Percentiles rank a stretch among this genome's conserved stretches.
phyloP scores from a whole-genome alignment of 192 early-diverging fungal genomes.

The Funneliformis geosporum region DNA sequence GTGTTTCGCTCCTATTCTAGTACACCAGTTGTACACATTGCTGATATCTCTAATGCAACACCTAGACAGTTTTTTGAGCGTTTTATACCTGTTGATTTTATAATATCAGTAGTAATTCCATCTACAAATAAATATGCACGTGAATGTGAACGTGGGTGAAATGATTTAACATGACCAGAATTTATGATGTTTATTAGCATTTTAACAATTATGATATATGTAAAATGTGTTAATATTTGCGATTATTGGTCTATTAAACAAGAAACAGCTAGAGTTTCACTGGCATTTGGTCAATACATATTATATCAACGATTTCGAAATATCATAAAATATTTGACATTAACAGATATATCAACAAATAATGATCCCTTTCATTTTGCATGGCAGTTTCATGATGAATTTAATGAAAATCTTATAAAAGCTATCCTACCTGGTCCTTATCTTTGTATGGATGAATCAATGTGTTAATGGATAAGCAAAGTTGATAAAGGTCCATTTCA shows the following conservation, averaged over 20 bases:
- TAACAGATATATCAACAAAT: background rate
- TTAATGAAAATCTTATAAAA: background rate
- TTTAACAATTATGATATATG: constrained; percentile 1
- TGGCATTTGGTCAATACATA: background rate
- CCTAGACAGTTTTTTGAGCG: background rate
- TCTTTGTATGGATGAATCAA: background rate
- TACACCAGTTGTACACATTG: background rate
- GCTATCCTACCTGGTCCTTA: background rate
- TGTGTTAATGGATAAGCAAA: background rate
- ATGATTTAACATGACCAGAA: background rate
- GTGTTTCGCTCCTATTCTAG: background rate
- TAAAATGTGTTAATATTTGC: background rate
- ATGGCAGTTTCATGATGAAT: background rate
- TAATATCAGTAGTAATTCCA: background rate
- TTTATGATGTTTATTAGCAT: background rate
- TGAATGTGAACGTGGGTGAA: background rate
- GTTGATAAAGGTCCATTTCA: background rate
- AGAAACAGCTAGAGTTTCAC: background rate
- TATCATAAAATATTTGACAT: background rate
- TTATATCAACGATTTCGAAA: background rate
- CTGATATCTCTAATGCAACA: background rate
- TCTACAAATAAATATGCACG: background rate
- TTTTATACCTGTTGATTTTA: background rate
- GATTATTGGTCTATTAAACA: background rate
- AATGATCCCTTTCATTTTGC: background rate